Evolutionary conservation across 106 monocot species (phyloP), one percentile per base, ranked within the genome.

Genomic region (Xerophyta viscosa): DNA sequence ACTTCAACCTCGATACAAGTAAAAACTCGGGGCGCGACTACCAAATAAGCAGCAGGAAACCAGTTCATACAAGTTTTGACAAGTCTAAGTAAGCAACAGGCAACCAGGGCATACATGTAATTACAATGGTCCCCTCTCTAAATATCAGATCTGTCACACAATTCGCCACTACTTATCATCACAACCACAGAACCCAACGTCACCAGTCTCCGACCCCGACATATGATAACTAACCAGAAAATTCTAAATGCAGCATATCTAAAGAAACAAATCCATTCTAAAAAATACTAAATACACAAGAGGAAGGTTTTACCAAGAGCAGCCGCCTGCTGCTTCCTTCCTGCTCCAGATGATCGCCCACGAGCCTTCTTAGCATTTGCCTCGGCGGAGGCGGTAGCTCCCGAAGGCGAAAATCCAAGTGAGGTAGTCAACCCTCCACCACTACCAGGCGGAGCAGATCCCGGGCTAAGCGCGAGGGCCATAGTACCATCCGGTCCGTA

Each of bases 401-500:
- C 47, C 9, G 37, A 42, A 15, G 65, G 48, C 48, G 76, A 63
- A 56, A 59, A 62, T 22, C 27, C 50, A 12, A 56, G 50, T 4
- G 53, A 44, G 0, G 46, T 59, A 0, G 62, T 43, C 2, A 61
- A 29, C 10, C 33, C 57, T 0, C 43, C 1, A 4, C 69, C 46
- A 14, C 71, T 31, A 9, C 6, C 51, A 25, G 51, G 27, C 51
- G 24, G 52, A 27, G 71, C 29, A 20, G 76, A 60, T 28, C 41
- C 46, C 3, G 77, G 66, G 36, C 31, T 44, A 28, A 77, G 51
- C 0, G 53, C 67, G 31, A 79, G 74, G 14, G 91, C 56, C 83
- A 84, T 88, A 48, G 71, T 28, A 8, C 92, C 88, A 48, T 88
- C 88, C 0, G 93, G 66, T 24, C 88, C 88, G 43, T 91, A 94